These are phyloP conservation scores for Thielaviopsis cerberus DNA, from an alignment of 2,329 filamentous ascomycete species.

Conservation along the genomic window DNA sequence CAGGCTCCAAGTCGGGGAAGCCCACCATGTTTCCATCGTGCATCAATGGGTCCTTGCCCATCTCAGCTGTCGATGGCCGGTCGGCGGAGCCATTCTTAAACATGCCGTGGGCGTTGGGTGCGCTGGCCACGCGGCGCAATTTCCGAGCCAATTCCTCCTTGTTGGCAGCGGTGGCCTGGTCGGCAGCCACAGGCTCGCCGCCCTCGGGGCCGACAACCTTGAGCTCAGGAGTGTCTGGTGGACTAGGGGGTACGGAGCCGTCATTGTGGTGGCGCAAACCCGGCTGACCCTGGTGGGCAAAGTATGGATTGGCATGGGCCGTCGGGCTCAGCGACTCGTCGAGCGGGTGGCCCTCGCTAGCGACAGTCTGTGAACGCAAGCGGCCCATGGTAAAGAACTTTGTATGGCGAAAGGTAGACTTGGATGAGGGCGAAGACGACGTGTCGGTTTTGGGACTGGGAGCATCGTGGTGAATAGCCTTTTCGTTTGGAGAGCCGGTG, in stretches of 20 bases:
- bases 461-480: conserved; percentile 4
- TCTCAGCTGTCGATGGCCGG: conserved; percentile 66
- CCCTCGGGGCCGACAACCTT: conserved; percentile 53
- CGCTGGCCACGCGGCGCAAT: conserved; percentile 81
- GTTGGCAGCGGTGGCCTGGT: conserved; percentile 54
- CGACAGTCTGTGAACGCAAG: conserved; percentile 74
- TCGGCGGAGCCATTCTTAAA: conserved; percentile 46
- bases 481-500: conserved; percentile 9
- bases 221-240: conserved; percentile 70
- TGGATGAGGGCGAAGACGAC: conserved; percentile 19
- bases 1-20: conserved; percentile 19
- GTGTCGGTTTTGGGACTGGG: conserved; percentile 13
- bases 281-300: conserved; percentile 86
- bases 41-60: conserved; percentile 59
- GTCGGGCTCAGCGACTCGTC: conserved; percentile 83
- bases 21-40: conserved; percentile 32
- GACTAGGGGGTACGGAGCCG: conserved; percentile 77
- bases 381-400: conserved; percentile 78
- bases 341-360: conserved; percentile 78
- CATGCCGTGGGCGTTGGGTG: conserved; percentile 86
- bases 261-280: conserved; percentile 88
- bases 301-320: conserved; percentile 90
- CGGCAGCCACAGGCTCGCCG: conserved; percentile 22
- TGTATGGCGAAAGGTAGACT: conserved; percentile 60
- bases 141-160: conserved; percentile 92